phyloP scores from a whole-genome alignment of 2,329 filamentous ascomycete genomes.

The Massarina eburnea region DNA sequence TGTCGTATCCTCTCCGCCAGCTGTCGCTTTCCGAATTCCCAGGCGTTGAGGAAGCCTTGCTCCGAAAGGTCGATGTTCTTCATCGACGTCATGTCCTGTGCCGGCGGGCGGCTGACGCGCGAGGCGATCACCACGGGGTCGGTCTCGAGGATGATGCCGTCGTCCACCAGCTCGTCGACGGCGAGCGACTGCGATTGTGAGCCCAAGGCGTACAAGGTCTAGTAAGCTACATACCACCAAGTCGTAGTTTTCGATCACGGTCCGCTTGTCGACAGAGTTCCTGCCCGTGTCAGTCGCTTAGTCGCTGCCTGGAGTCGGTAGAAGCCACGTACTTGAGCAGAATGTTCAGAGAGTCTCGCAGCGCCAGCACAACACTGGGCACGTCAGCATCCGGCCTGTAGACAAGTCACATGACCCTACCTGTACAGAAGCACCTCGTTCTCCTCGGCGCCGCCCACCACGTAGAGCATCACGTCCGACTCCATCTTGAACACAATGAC shows the following conservation, averaged over 20 bases:
- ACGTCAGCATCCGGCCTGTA: constrained; percentile 11
- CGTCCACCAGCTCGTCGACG: constrained; percentile 73
- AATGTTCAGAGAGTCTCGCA: constrained; percentile 86
- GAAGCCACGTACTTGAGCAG: constrained; percentile 79
- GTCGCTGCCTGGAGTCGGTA: not conserved
- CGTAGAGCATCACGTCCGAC: constrained; percentile 94
- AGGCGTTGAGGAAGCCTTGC: constrained; percentile 90
- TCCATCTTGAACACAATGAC: constrained; percentile 98
- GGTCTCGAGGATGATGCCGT: constrained; percentile 92
- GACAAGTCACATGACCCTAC: constrained; percentile 14
- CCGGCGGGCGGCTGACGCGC: constrained; percentile 87
- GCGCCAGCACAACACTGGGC: constrained; percentile 76
- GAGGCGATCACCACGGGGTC: constrained; percentile 93
- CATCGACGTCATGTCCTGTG: constrained; percentile 82
- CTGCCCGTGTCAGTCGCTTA: constrained; percentile 48
- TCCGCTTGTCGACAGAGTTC: constrained; percentile 95
- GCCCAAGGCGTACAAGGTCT: constrained; percentile 40
- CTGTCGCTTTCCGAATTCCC: constrained; percentile 91
- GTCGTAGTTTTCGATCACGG: constrained; percentile 98
- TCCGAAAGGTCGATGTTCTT: constrained; percentile 95
- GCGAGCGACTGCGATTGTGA: constrained; percentile 85
- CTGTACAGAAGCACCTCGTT: constrained; percentile 96
- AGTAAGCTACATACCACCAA: constrained; percentile 58
- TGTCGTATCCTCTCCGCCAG: constrained; percentile 88
- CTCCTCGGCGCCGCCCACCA: constrained; percentile 85